Conservation (phyloP, 768 basidiomycete species). For the Serendipita sp. region DNA sequence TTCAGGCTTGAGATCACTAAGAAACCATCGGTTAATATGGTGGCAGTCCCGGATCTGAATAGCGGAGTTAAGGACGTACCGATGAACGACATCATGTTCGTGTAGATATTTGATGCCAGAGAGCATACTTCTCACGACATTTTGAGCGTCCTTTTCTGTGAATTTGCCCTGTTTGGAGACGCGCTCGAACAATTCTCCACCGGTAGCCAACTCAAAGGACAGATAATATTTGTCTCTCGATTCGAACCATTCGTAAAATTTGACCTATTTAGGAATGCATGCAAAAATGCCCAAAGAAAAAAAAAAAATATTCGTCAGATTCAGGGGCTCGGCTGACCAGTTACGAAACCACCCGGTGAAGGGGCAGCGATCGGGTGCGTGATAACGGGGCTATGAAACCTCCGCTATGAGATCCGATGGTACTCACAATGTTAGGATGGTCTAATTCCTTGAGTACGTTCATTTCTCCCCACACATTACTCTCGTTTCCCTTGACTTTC, state of each 20-base stretch:
- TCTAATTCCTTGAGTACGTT: conserved; percentile 76
- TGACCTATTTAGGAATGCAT: conserved; percentile 38
- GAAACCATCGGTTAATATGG: neutral
- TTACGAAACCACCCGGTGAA: neutral
- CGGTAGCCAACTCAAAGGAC: conserved; percentile 83
- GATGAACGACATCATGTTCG: conserved; percentile 82
- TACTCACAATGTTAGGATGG: conserved; percentile 76
- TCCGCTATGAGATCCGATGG: neutral
- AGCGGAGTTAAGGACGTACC: conserved; percentile 17
- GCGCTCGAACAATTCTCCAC: conserved; percentile 88
- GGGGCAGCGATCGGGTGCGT: neutral
- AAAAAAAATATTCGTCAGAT: neutral
- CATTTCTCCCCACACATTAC: conserved; percentile 85
- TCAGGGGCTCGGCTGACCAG: neutral
- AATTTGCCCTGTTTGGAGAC: conserved; percentile 78
- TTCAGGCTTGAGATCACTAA: conserved; percentile 50
- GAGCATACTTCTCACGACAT: conserved; percentile 66
- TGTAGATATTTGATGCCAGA: conserved; percentile 81
- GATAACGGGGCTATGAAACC: conserved; percentile 7
- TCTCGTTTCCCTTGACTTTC: conserved; percentile 83
- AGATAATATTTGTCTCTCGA: conserved; percentile 87
- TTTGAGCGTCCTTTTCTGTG: conserved; percentile 79
- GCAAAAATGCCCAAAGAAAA: neutral
- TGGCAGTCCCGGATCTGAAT: too few relatives aligned
- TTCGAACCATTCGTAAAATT: conserved; percentile 95